phyloP scores from a whole-genome alignment of 1,284 basidiomycete species.

The Ceratobasidium theobromae region DNA sequence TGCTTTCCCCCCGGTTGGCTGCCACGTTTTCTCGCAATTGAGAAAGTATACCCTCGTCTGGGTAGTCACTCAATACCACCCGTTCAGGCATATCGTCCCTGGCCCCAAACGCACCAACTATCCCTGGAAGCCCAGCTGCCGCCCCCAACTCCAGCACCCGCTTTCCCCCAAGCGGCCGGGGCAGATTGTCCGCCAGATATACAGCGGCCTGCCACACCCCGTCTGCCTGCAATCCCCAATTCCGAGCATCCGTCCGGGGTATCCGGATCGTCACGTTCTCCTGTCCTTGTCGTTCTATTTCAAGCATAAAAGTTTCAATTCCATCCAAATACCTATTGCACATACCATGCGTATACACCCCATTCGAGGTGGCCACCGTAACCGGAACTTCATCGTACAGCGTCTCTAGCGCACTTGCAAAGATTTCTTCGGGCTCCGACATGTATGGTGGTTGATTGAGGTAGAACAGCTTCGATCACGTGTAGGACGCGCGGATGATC shows the following conservation, averaged over 20 bases:
- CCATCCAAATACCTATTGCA: too few relatives aligned
- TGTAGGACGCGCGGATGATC: slow-evolving; percentile 4
- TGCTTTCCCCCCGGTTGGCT: background rate
- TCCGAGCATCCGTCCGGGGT: slow-evolving; percentile 30
- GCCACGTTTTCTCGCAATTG: slow-evolving; percentile 24
- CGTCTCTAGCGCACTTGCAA: slow-evolving; percentile 16
- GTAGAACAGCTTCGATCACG: slow-evolving; percentile 15
- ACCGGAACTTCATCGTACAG: slow-evolving; percentile 23
- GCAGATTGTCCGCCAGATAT: slow-evolving; percentile 32
- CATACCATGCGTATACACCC: slow-evolving; percentile 14
- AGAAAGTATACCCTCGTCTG: slow-evolving; percentile 30
- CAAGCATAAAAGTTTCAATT: too few relatives aligned
- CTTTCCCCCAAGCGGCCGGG: background rate
- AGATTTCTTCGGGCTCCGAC: slow-evolving; percentile 9
- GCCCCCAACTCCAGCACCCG: slow-evolving; percentile 35
- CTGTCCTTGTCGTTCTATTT: too few relatives aligned
- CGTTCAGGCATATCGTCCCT: background rate
- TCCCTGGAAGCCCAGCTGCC: slow-evolving; percentile 33
- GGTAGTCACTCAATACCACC: slow-evolving; percentile 35
- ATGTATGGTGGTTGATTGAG: slow-evolving; percentile 20
- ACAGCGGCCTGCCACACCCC: slow-evolving; percentile 35
- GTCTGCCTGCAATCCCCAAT: slow-evolving; percentile 35
- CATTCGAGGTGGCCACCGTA: slow-evolving; percentile 10
- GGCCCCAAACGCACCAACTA: slow-evolving; percentile 25
- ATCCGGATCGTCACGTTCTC: slow-evolving; percentile 5